Evolutionary conservation across 805 yeast species (phyloP).

Genomic region (Cyberlindnera mississippiensis): DNA sequence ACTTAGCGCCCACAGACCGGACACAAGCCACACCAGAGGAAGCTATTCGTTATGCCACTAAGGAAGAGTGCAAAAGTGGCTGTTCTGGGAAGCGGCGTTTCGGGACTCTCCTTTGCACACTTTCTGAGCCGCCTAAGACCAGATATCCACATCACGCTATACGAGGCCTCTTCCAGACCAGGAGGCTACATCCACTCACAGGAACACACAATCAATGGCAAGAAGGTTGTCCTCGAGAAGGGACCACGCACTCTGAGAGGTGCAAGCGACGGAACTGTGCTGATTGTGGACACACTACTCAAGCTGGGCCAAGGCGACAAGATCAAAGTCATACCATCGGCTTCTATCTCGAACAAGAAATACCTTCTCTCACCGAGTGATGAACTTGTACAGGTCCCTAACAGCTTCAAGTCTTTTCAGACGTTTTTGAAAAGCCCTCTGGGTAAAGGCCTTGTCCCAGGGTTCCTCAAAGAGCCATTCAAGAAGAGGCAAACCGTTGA

Average conservation of each 20-base stretch:
- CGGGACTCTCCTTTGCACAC: slow-evolving; percentile 75
- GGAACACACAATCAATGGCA: slow-evolving; percentile 29
- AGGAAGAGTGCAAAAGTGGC: slow-evolving; percentile 46
- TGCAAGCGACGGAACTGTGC: slow-evolving; percentile 68
- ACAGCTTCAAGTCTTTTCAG: slow-evolving; percentile 32
- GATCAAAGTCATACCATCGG: slow-evolving; percentile 54
- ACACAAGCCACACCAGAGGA: neutral
- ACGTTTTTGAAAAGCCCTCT: slow-evolving; percentile 40
- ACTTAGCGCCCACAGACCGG: no score
- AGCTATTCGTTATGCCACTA: slow-evolving; percentile 11
- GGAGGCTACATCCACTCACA: slow-evolving; percentile 83
- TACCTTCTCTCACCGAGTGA: slow-evolving; percentile 47
- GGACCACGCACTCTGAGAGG: slow-evolving; percentile 94
- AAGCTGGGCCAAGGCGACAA: slow-evolving; percentile 43
- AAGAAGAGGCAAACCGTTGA: slow-evolving; percentile 24
- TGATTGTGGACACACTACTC: slow-evolving; percentile 57
- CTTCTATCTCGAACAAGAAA: slow-evolving; percentile 66
- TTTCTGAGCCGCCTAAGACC: slow-evolving; percentile 72
- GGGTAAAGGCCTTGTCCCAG: slow-evolving; percentile 40
- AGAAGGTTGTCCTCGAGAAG: slow-evolving; percentile 51
- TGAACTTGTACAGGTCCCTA: slow-evolving; percentile 53
- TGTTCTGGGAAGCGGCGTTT: slow-evolving; percentile 83
- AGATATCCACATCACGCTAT: slow-evolving; percentile 59
- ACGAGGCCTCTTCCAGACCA: slow-evolving; percentile 48
- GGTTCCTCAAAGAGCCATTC: slow-evolving; percentile 51